A percentile compares a stretch with the other conserved stretches of the same genome.
These are phyloP conservation scores for Cryptococcus sp. DNA, from an alignment of 1,284 basidiomycete genomes.

Conservation along the genomic window DNA sequence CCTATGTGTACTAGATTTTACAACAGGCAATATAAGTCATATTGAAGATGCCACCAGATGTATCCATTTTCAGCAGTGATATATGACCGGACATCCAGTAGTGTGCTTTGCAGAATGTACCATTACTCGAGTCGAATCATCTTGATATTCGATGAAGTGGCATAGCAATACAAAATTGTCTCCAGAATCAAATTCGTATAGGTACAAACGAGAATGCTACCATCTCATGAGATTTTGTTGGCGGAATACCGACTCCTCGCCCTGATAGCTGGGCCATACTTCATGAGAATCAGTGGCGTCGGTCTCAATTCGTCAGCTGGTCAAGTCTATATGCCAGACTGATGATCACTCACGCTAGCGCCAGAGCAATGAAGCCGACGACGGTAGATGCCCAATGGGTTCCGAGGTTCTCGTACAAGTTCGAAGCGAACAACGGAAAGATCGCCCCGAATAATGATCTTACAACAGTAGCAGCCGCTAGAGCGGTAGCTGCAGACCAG, in stretches of 20 bases:
- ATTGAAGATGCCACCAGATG: background rate
- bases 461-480: constrained; percentile 65
- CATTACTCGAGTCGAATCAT: too few relatives aligned
- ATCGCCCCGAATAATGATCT: constrained; percentile 57
- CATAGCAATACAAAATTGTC: too few relatives aligned
- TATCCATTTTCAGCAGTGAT: background rate
- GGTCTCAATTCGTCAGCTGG: background rate
- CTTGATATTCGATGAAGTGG: too few relatives aligned
- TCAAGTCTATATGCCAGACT: too few relatives aligned
- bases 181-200: too few relatives aligned
- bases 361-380: background rate
- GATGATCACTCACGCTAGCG: background rate
- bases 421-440: constrained; percentile 26
- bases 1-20: background rate
- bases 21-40: background rate
- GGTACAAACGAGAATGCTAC: too few relatives aligned
- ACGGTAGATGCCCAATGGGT: background rate
- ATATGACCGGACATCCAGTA: too few relatives aligned
- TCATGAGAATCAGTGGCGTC: background rate
- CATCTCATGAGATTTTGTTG: too few relatives aligned
- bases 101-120: too few relatives aligned
- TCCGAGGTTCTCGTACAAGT: background rate
- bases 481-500: constrained; percentile 58
- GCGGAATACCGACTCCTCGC: background rate
- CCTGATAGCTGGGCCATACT: background rate